Conservation (phyloP, 805 yeast genomes). For the Yarrowia deformans region DNA sequence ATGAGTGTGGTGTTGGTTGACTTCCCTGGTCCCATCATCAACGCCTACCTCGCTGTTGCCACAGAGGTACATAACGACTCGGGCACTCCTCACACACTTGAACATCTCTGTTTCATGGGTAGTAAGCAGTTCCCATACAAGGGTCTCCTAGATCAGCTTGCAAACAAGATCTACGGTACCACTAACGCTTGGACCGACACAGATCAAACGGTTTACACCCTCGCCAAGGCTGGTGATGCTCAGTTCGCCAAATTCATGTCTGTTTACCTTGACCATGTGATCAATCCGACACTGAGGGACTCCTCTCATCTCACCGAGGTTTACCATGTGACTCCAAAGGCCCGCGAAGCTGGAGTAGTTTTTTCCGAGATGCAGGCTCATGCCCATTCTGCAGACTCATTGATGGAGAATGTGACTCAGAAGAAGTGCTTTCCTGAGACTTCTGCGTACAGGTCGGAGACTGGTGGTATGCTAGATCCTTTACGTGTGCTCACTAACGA, state of each 20-base stretch:
- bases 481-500: slow-evolving; percentile 75
- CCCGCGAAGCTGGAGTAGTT: slow-evolving; percentile 94
- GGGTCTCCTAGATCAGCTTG: slow-evolving; percentile 86
- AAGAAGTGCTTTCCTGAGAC: slow-evolving; percentile 53
- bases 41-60: slow-evolving; percentile 95
- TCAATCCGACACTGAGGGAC: slow-evolving; percentile 85
- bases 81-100: slow-evolving; percentile 95
- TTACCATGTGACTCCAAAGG: slow-evolving; percentile 89
- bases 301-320: slow-evolving; percentile 94
- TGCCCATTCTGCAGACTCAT: slow-evolving; percentile 77
- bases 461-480: slow-evolving; percentile 87
- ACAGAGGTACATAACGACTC: slow-evolving; percentile 87
- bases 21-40: slow-evolving; percentile 82
- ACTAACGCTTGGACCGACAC: slow-evolving; percentile 98
- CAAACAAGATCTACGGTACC: slow-evolving; percentile 79
- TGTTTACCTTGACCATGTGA: slow-evolving; percentile 84
- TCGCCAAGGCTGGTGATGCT: slow-evolving; percentile 94
- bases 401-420: slow-evolving; percentile 59
- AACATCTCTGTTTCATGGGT: slow-evolving; percentile 95
- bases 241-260: slow-evolving; percentile 88
- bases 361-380: slow-evolving; percentile 97
- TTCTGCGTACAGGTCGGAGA: slow-evolving; percentile 90
- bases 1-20: slow-evolving; percentile 77
- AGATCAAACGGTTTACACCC: slow-evolving; percentile 92
- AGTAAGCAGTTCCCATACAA: slow-evolving; percentile 87